A percentile compares a stretch with the other conserved stretches of the same genome.
Evolutionary conservation across 2,329 filamentous ascomycete species (phyloP).

Genomic region (Bipolaris bicolor): DNA sequence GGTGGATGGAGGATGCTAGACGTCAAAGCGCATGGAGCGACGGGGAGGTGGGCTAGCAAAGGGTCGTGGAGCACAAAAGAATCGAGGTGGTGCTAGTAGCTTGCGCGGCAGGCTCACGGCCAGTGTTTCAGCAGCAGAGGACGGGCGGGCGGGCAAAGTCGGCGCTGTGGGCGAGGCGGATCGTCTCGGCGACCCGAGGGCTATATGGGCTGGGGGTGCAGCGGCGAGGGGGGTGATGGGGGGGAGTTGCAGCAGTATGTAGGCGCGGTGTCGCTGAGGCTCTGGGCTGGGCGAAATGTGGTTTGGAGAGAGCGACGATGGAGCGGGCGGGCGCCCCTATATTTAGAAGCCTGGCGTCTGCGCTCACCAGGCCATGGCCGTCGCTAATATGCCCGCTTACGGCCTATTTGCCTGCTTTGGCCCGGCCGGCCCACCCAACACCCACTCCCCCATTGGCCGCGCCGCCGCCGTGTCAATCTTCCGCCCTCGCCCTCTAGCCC

Average conservation of each 20-base stretch:
- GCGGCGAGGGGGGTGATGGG: constrained; percentile 19
- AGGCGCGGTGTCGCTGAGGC: constrained; percentile 27
- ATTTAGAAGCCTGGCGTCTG: constrained; percentile 36
- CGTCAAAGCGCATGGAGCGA: constrained; percentile 40
- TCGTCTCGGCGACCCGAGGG: constrained; percentile 24
- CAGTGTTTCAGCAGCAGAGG: constrained; percentile 33
- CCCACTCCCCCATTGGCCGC: constrained; percentile 17
- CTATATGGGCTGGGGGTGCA: constrained; percentile 29
- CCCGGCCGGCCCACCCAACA: constrained; percentile 9
- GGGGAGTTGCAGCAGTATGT: constrained; percentile 10
- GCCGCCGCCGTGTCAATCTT: constrained; percentile 12
- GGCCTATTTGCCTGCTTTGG: constrained; percentile 20
- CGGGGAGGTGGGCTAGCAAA: constrained; percentile 21
- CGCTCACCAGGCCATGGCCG: constrained; percentile 28
- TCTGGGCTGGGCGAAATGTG: constrained; percentile 39
- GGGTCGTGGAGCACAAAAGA: constrained; percentile 33
- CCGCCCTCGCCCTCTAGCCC: constrained; percentile 7
- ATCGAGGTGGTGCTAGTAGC: constrained; percentile 23
- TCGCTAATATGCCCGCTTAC: constrained; percentile 27
- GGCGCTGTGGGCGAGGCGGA: constrained; percentile 22
- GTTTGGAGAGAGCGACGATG: constrained; percentile 36
- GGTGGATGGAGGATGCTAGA: constrained; percentile 27
- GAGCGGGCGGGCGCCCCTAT: constrained; percentile 32
- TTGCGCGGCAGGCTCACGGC: constrained; percentile 31
- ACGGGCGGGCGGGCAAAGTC: constrained; percentile 29